phyloP scores from a whole-genome alignment of 805 yeast species.

The Vanderwaltozyma polyspora region DNA sequence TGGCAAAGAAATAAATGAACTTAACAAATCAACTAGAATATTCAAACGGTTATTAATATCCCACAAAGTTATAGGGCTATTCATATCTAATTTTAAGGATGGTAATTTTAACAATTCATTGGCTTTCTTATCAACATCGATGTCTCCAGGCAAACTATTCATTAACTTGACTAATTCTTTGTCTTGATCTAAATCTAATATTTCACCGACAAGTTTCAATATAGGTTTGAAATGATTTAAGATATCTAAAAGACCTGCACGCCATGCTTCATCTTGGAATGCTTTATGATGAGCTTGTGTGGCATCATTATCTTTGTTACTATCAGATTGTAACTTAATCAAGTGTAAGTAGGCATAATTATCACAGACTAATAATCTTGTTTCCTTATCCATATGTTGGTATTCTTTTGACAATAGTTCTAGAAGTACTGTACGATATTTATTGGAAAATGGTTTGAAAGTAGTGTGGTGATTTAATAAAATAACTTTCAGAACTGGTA shows the following conservation, averaged over 20 bases:
- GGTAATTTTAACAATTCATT: constrained; percentile 28
- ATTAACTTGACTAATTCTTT: constrained; percentile 34
- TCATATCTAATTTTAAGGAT: constrained; percentile 47
- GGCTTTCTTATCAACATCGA: constrained; percentile 3
- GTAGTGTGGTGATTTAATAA: constrained; percentile 59
- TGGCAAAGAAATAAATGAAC: constrained; percentile 36
- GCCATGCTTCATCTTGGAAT: constrained; percentile 36
- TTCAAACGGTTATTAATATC: constrained; percentile 42
- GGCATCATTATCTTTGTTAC: constrained; percentile 20
- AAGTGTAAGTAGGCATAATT: constrained; percentile 47
- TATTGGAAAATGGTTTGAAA: constrained; percentile 66
- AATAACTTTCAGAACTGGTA: constrained; percentile 34
- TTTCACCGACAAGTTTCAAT: constrained; percentile 44
- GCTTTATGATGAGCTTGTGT: constrained; percentile 25
- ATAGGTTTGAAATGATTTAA: constrained; percentile 46
- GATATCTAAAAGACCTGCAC: constrained; percentile 35
- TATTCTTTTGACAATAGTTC: constrained; percentile 29
- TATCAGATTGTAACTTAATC: constrained; percentile 42
- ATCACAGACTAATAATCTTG: constrained; percentile 34
- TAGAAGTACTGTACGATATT: constrained; percentile 39
- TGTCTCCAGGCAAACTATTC: constrained; percentile 29
- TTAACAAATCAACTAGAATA: constrained; percentile 35
- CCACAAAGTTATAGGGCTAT: constrained; percentile 40
- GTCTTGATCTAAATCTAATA: constrained; percentile 49
- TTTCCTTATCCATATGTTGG: constrained; percentile 28